Conservation (phyloP, 805 yeast species). For the Suhomyces emberorum region DNA sequence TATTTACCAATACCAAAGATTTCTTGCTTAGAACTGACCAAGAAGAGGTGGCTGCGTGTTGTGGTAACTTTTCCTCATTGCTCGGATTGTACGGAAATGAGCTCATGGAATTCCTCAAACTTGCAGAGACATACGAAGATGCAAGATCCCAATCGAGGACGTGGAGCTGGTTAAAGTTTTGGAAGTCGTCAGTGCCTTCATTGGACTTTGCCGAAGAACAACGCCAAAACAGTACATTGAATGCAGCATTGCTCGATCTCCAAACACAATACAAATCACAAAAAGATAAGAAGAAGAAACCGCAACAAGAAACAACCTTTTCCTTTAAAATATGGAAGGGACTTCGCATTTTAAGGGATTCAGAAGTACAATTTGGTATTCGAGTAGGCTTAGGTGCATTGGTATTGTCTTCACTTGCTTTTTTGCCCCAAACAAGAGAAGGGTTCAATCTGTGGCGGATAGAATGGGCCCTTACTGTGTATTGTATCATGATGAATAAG, state of each 20-base stretch:
- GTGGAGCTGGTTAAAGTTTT: conserved; percentile 47
- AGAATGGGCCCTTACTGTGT: conserved; percentile 84
- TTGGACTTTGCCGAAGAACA: neutral
- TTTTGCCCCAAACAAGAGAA: conserved; percentile 50
- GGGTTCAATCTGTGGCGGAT: conserved; percentile 65
- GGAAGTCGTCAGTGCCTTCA: neutral
- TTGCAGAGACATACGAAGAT: conserved; percentile 40
- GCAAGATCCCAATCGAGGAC: conserved; percentile 22
- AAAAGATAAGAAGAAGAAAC: conserved; percentile 1
- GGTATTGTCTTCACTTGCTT: conserved; percentile 64
- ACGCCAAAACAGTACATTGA: conserved; percentile 20
- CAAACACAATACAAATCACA: conserved; percentile 23
- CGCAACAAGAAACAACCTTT: conserved; percentile 3
- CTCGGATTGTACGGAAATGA: conserved; percentile 62
- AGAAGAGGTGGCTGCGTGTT: conserved; percentile 80
- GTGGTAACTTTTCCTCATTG: conserved; percentile 73
- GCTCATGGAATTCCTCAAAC: conserved; percentile 44
- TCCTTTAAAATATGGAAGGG: conserved; percentile 44
- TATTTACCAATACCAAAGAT: conserved; percentile 37
- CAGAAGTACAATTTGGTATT: conserved; percentile 75
- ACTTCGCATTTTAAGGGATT: conserved; percentile 51
- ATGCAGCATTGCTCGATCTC: conserved; percentile 31
- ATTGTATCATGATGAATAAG: conserved; percentile 79
- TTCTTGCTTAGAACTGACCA: conserved; percentile 52
- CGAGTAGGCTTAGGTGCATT: conserved; percentile 78